Evolutionary conservation across 805 yeast species (phyloP), one percentile per base, ranked within the genome.

Genomic region (Saccharomycopsis fibuligera): DNA sequence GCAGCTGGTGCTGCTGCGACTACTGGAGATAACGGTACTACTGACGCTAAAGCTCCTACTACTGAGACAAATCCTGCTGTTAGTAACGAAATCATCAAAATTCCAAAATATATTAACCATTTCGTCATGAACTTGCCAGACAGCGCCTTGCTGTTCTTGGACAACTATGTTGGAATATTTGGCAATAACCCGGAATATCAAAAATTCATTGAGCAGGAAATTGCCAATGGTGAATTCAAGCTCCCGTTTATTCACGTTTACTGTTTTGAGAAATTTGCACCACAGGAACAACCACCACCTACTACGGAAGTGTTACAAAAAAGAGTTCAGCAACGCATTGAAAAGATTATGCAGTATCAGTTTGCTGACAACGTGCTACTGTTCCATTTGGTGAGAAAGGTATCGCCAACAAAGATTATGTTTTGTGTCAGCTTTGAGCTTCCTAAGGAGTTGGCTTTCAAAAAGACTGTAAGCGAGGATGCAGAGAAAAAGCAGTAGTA

Each of bases 381-480:
- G 0, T 85, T 91, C 65, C 98, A 91, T 60, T 68, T 83, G 55
- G 99, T 93, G 8, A 79, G 99, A 61, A 83, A 81, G 62, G 99
- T 93, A 5, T 91, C 99, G 1, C 99, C 99, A 3, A 87, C 97
- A 4, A 93, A 93, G 61, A 91, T 91, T 30, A 93, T 93, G 99
- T 90, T 78, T 62, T 88, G 97, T 66, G 85, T 88, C 3, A 72
- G 89, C 5, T 90, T 90, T 65, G 64, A 65, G 58, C 70, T 93
- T 29, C 95, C 95, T 0, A 73, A 70, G 56, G 78, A 74, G 50
- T 79, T 83, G 46, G 87, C 85, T 3, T 48, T 43, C 27, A 43
- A 43, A 16, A 19, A 35, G 21, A 17, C 10, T n/a, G 5, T n/a
- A n/a, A n/a, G n/a, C n/a, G n/a, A n/a, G n/a, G n/a, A n/a, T n/a